Evolutionary conservation across 2,329 filamentous ascomycete species (phyloP).

Genomic region (Cadophora malorum): DNA sequence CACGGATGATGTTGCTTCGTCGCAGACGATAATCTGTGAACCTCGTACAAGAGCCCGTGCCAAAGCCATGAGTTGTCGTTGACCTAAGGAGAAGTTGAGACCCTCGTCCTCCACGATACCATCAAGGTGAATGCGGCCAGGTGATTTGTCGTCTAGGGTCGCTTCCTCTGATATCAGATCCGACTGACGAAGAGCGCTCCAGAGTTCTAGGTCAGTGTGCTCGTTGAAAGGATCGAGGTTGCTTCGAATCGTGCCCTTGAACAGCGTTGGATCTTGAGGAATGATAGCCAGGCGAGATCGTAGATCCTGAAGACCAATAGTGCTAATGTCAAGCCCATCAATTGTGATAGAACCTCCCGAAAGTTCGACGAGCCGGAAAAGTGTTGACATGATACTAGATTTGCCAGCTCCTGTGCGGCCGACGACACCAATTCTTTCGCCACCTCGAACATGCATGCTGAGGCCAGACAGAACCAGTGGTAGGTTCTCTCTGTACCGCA

Average conservation of each 20-base stretch:
- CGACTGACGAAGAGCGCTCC: constrained; percentile 78
- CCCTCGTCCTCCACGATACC: constrained; percentile 90
- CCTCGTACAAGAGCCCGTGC: constrained; percentile 87
- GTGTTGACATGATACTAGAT: constrained; percentile 81
- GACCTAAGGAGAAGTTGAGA: constrained; percentile 92
- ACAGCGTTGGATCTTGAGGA: constrained; percentile 83
- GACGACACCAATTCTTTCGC: constrained; percentile 82
- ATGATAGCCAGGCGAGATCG: constrained; percentile 82
- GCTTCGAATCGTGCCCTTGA: constrained; percentile 78
- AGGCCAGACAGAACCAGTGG: constrained; percentile 77
- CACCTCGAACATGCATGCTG: constrained; percentile 73
- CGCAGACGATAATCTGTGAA: constrained; percentile 92
- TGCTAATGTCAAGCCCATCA: constrained; percentile 73
- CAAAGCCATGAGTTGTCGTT: constrained; percentile 93
- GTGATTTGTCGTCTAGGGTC: constrained; percentile 45
- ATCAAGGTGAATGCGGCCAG: constrained; percentile 80
- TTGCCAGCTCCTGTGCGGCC: constrained; percentile 85
- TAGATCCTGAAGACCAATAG: constrained; percentile 75
- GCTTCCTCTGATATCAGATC: constrained; percentile 67
- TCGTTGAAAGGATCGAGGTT: constrained; percentile 84
- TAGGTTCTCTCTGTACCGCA: constrained; percentile 76
- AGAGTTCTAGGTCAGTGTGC: constrained; percentile 78
- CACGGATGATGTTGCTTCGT: constrained; percentile 91
- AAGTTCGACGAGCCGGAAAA: constrained; percentile 78
- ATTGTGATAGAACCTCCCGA: constrained; percentile 67